A percentile compares a stretch with the other conserved stretches of the same genome.
Conservation (phyloP, 768 basidiomycete genomes). For the Glaciozyma martinii region DNA sequence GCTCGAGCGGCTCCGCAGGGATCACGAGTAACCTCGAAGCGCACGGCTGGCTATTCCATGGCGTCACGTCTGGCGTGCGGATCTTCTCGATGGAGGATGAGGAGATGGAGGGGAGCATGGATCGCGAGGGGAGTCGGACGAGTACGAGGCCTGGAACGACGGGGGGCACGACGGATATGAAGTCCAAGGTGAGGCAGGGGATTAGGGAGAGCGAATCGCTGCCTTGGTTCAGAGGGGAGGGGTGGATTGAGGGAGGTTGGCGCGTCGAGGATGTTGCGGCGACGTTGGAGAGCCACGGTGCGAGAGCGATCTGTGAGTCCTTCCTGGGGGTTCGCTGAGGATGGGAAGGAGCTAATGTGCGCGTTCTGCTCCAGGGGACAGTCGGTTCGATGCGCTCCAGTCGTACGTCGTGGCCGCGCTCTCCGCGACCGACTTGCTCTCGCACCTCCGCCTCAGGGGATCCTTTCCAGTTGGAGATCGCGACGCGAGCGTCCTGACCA, state of each 20-base stretch:
- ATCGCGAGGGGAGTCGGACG: background rate
- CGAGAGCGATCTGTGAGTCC: constrained; percentile 1
- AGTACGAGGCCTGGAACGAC: background rate
- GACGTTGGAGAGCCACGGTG: background rate
- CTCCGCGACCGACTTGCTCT: constrained; percentile 8
- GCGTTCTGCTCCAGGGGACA: constrained; percentile 11
- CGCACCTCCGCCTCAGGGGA: constrained; percentile 8
- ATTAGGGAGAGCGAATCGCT: constrained; percentile 17
- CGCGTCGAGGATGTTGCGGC: constrained; percentile 18
- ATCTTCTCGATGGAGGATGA: constrained; percentile 16
- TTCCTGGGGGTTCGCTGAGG: background rate
- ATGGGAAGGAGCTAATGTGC: background rate
- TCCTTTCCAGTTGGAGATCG: constrained; percentile 12
- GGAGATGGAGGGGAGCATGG: background rate
- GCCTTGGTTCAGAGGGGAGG: constrained; percentile 25
- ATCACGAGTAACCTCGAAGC: constrained; percentile 4
- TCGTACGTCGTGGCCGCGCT: constrained; percentile 5
- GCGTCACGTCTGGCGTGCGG: constrained; percentile 8
- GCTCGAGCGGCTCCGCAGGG: too few species aligned
- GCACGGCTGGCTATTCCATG: constrained; percentile 15
- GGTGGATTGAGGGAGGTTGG: constrained; percentile 26
- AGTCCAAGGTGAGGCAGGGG: background rate
- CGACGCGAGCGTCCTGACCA: constrained; percentile 9
- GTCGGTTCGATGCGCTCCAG: constrained; percentile 6
- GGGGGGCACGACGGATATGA: background rate